Conservation (phyloP, 495 filamentous ascomycete genomes). For the Talaromyces liani region DNA sequence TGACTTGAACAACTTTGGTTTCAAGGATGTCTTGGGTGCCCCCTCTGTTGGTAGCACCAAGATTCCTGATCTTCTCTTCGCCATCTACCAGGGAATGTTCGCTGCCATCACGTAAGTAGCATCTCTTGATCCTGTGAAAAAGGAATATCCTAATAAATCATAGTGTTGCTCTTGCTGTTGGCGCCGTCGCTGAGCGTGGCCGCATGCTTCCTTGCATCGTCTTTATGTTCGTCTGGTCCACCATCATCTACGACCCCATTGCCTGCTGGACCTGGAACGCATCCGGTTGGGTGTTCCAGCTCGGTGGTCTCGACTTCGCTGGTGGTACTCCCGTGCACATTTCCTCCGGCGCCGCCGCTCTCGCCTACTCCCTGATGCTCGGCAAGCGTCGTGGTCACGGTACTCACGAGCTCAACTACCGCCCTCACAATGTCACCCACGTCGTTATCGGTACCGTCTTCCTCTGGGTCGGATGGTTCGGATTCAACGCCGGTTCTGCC, state of each 20-base stretch:
- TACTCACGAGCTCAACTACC: slow-evolving; percentile 88
- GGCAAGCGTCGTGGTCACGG: slow-evolving; percentile 78
- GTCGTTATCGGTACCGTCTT: slow-evolving; percentile 96
- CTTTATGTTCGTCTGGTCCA: slow-evolving; percentile 97
- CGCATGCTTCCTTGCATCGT: slow-evolving; percentile 89
- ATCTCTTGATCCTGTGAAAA: background rate
- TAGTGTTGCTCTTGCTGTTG: slow-evolving; percentile 83
- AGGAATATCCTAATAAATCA: background rate
- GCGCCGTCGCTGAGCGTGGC: slow-evolving; percentile 86
- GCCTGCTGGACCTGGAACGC: slow-evolving; percentile 99
- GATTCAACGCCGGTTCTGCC: slow-evolving; percentile 95
- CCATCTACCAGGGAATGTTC: slow-evolving; percentile 98
- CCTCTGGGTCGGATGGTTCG: slow-evolving; percentile 99
- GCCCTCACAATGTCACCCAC: slow-evolving; percentile 95
- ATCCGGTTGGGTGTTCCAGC: slow-evolving; percentile 69
- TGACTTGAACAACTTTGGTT: slow-evolving; percentile 77
- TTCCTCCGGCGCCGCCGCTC: slow-evolving; percentile 77
- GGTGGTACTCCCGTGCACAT: slow-evolving; percentile 97
- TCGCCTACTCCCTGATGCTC: slow-evolving; percentile 79
- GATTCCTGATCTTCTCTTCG: slow-evolving; percentile 86
- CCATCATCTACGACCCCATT: slow-evolving; percentile 89
- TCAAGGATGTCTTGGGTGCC: slow-evolving; percentile 69
- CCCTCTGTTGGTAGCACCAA: slow-evolving; percentile 75
- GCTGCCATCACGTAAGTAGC: slow-evolving; percentile 74
- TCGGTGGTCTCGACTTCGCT: slow-evolving; percentile 92